These are phyloP conservation scores for Pluteus cervinus DNA, from an alignment of 768 basidiomycete species.

Conservation along the genomic window DNA sequence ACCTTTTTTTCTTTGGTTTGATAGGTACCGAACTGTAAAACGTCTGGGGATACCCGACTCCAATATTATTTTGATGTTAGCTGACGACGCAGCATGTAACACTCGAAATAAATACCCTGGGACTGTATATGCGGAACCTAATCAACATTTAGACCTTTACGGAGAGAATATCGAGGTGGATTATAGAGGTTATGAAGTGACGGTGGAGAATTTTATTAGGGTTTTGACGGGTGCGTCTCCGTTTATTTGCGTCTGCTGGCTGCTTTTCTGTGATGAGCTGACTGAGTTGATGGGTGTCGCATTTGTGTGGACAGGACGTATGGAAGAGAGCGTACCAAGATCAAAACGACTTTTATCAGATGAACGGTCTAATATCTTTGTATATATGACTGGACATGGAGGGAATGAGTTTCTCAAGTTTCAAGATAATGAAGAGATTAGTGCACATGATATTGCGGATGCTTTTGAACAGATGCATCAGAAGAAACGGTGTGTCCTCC, in stretches of 20 bases:
- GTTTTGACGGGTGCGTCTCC: slow-evolving; percentile 74
- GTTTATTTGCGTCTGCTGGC: background rate
- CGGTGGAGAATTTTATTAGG: slow-evolving; percentile 92
- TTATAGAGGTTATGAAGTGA: slow-evolving; percentile 97
- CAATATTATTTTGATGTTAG: slow-evolving; percentile 98
- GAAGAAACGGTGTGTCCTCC: slow-evolving; percentile 68
- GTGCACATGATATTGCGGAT: slow-evolving; percentile 95
- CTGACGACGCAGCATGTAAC: slow-evolving; percentile 95
- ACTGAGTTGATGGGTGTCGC: background rate
- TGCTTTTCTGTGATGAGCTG: background rate
- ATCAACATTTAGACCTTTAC: slow-evolving; percentile 80
- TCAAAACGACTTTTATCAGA: slow-evolving; percentile 92
- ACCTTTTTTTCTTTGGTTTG: background rate
- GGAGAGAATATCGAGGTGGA: slow-evolving; percentile 98
- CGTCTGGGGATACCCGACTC: slow-evolving; percentile 97
- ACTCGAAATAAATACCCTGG: slow-evolving; percentile 87
- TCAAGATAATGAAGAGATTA: slow-evolving; percentile 98
- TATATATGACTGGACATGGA: slow-evolving; percentile 98
- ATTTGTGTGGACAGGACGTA: slow-evolving; percentile 55
- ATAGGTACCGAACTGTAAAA: slow-evolving; percentile 96
- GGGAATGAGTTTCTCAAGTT: slow-evolving; percentile 99
- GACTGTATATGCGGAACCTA: slow-evolving; percentile 86
- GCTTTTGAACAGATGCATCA: slow-evolving; percentile 99
- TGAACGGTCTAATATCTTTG: slow-evolving; percentile 86
- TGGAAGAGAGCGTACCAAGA: slow-evolving; percentile 78